Conservation (phyloP, 2,329 filamentous ascomycete genomes). For the Sporothrix humicola region DNA sequence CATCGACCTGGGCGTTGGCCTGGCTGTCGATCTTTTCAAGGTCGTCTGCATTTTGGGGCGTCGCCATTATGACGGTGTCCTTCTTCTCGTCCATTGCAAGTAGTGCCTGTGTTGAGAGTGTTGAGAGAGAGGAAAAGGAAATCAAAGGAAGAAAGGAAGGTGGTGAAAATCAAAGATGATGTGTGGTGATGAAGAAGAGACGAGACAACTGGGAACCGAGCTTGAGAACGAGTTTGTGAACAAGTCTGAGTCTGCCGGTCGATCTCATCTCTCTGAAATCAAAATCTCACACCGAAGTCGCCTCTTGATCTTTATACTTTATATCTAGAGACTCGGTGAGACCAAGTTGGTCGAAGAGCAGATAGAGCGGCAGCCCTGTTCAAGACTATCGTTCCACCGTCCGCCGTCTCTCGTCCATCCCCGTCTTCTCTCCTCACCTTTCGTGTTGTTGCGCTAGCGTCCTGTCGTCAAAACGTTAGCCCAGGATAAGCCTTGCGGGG, state of each 20-base stretch:
- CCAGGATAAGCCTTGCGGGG: background rate
- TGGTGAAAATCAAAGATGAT: background rate
- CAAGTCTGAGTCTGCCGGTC: background rate
- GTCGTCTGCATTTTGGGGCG: conserved; percentile 8
- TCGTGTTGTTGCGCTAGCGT: background rate
- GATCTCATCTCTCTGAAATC: background rate
- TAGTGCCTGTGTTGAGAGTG: background rate
- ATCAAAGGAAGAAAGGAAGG: background rate
- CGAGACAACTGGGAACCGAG: background rate
- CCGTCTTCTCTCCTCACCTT: background rate
- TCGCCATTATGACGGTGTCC: background rate
- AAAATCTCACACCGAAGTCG: background rate
- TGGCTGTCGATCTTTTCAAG: conserved; percentile 24
- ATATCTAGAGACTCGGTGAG: background rate
- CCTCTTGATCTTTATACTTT: conserved; percentile 25
- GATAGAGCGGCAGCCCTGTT: background rate
- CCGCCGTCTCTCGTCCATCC: background rate
- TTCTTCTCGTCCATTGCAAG: conserved; percentile 6
- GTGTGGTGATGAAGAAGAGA: background rate
- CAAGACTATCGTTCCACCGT: background rate
- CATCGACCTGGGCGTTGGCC: conserved; percentile 6
- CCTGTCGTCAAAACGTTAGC: background rate
- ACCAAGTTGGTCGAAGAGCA: background rate
- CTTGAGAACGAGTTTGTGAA: background rate
- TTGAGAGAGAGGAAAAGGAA: background rate